Evolutionary conservation across 495 filamentous ascomycete species (phyloP).

Genomic region (Daldinia vernicosa): DNA sequence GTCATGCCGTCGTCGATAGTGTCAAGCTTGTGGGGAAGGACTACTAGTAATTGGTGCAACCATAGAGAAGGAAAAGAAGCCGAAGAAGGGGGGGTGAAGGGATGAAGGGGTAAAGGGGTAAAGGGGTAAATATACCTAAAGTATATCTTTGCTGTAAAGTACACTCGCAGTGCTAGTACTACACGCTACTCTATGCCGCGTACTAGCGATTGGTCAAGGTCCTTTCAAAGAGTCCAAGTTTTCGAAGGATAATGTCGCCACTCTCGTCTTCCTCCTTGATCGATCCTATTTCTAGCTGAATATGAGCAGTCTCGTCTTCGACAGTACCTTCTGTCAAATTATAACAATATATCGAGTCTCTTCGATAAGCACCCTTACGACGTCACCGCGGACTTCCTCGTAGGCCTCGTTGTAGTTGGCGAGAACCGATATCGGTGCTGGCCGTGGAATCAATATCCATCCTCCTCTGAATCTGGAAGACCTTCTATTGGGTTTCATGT

Average conservation of each 20-base stretch:
- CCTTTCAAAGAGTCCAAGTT: background rate
- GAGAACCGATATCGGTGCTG: too few species aligned
- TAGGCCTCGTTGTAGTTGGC: too few species aligned
- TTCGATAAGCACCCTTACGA: too few species aligned
- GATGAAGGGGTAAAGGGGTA: too few species aligned
- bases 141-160: too few species aligned
- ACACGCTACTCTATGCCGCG: background rate
- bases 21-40: background rate
- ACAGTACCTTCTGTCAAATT: too few species aligned
- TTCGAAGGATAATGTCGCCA: background rate
- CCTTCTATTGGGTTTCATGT: too few species aligned
- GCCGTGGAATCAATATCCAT: too few species aligned
- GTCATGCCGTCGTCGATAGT: background rate
- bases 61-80: background rate
- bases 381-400: too few species aligned
- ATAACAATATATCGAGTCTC: too few species aligned
- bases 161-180: background rate
- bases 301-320: background rate
- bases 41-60: background rate
- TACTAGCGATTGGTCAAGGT: background rate
- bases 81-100: background rate
- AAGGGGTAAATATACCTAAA: too few species aligned
- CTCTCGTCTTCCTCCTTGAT: background rate
- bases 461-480: too few species aligned
- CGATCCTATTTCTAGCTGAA: background rate